These are phyloP conservation scores for Cordyceps javanica DNA, from an alignment of 2,329 filamentous ascomycete genomes.

Conservation along the genomic window DNA sequence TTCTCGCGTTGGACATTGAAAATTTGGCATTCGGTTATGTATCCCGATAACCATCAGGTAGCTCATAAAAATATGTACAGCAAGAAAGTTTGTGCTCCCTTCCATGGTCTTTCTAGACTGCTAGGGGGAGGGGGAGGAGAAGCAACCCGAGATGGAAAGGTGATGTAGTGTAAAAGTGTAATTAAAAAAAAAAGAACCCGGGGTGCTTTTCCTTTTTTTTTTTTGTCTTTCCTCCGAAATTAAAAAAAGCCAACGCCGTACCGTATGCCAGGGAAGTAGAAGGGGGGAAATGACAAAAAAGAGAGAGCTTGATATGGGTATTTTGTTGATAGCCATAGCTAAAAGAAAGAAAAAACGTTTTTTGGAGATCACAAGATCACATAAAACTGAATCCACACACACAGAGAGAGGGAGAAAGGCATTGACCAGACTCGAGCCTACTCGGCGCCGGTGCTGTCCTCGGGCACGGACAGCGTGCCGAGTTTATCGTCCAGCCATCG, in stretches of 20 bases:
- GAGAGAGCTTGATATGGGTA: not conserved
- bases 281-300: not conserved
- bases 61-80: not conserved
- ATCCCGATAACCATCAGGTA: not conserved
- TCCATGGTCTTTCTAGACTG: not conserved
- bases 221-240: not conserved
- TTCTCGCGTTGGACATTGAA: not conserved
- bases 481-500: constrained; percentile 56
- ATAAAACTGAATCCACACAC: too few species aligned
- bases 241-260: not conserved
- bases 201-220: too few species aligned
- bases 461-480: constrained; percentile 45
- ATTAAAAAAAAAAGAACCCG: not conserved
- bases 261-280: constrained; percentile 1
- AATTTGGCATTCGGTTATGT: not conserved
- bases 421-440: too few species aligned
- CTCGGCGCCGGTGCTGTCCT: constrained; percentile 41
- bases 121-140: too few species aligned
- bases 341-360: not conserved
- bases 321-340: not conserved
- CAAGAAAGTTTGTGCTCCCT: not conserved
- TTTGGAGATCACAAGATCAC: too few species aligned
- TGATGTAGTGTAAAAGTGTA: not conserved
- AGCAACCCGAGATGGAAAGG: not conserved
- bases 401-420: too few species aligned